Conservation (phyloP, 306 rosid species). For the Sphenostylis stenocarpa region DNA sequence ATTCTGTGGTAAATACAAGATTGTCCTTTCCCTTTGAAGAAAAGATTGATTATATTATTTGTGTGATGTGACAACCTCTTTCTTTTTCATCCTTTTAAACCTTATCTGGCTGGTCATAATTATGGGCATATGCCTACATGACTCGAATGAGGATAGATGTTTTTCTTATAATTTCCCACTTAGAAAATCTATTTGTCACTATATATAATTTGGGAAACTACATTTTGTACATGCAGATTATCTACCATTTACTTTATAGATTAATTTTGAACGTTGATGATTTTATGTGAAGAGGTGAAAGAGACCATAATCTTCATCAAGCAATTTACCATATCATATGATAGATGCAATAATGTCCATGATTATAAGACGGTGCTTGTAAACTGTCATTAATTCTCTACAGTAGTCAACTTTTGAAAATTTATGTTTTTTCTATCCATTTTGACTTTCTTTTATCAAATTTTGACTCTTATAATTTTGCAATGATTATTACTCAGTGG, state of each 20-base stretch:
- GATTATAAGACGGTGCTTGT: background rate
- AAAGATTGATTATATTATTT: background rate
- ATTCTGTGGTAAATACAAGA: background rate
- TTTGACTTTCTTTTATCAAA: background rate
- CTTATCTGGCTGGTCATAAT: background rate
- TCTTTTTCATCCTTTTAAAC: background rate
- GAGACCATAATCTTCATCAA: background rate
- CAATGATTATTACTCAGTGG: background rate
- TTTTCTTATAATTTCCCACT: background rate
- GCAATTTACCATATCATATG: conserved; percentile 1
- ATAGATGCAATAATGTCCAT: background rate
- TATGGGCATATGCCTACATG: background rate
- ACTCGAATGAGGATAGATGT: background rate
- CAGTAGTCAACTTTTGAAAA: background rate
- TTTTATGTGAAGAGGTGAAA: conserved; percentile 22
- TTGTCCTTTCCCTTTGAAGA: conserved; percentile 6
- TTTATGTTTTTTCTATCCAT: background rate
- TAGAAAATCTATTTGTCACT: background rate
- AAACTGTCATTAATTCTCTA: background rate
- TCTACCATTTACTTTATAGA: background rate
- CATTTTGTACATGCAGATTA: background rate
- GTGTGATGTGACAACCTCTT: background rate
- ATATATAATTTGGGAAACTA: background rate
- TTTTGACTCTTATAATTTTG: background rate
- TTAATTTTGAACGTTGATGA: conserved; percentile 16